Evolutionary conservation across 116 monocot genomes (phyloP).

Genomic region (Trichopus zeylanicus): DNA sequence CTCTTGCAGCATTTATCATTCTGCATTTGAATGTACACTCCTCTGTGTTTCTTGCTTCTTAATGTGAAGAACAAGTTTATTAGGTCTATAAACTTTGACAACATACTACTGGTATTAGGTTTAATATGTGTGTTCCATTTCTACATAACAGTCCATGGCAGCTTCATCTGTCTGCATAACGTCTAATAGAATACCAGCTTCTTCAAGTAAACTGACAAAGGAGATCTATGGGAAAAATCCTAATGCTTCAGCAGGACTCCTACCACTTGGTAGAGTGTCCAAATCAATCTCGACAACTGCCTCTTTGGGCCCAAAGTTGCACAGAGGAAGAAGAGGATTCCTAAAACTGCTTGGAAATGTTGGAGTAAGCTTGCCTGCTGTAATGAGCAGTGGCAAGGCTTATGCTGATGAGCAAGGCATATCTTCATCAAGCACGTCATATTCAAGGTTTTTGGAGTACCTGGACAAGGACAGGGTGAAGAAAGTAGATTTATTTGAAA

Average conservation of each 20-base stretch:
- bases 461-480: constrained; percentile 92
- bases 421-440: constrained; percentile 95
- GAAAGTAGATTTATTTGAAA: constrained; percentile 87
- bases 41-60: no score
- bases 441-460: constrained; percentile 92
- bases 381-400: constrained; percentile 40
- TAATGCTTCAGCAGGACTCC: constrained; percentile 22
- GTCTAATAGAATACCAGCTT: constrained; percentile 32
- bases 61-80: no score
- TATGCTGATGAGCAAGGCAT: constrained; percentile 83
- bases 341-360: constrained; percentile 79
- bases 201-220: constrained; percentile 24
- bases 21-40: no score
- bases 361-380: constrained; percentile 46
- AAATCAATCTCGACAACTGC: constrained; percentile 38
- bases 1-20: no score
- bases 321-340: constrained; percentile 63
- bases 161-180: constrained; percentile 37
- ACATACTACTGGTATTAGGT: no score
- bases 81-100: no score
- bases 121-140: no score
- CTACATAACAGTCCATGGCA: no score
- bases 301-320: constrained; percentile 42
- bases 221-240: constrained; percentile 45
- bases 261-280: constrained; percentile 21